Conservation (phyloP, 768 basidiomycete species). For the Boletus sensibilis region DNA sequence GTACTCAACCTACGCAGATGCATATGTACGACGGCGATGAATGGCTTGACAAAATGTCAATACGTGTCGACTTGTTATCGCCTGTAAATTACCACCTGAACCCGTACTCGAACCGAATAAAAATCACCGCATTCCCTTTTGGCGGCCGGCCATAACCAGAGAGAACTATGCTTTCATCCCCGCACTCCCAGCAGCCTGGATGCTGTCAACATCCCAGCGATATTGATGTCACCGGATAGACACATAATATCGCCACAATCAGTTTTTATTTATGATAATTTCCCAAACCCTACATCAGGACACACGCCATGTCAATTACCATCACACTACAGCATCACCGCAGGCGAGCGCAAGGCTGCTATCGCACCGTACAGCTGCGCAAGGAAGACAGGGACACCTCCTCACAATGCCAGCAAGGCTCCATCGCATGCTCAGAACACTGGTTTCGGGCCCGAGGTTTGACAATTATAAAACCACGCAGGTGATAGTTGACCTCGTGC, state of each 20-base stretch:
- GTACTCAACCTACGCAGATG: conserved; percentile 17
- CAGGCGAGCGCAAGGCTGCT: conserved; percentile 4
- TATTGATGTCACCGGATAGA: conserved; percentile 1
- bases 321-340: not conserved
- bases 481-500: not conserved
- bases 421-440: not conserved
- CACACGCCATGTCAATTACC: conserved; percentile 7
- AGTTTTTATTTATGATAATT: conserved; percentile 10
- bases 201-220: not conserved
- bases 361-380: not conserved
- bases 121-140: not conserved
- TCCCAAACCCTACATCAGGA: conserved; percentile 9
- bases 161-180: not conserved
- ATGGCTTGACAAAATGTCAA: not conserved
- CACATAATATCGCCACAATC: conserved; percentile 7
- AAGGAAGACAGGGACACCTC: not conserved
- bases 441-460: conserved; percentile 11
- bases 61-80: not conserved
- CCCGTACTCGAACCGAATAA: too few species aligned
- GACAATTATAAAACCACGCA: not conserved
- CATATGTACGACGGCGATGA: conserved; percentile 11
- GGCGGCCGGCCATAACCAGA: not conserved
- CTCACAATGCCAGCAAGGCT: not conserved
- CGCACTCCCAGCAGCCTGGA: not conserved
- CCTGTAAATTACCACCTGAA: not conserved